Conservation (phyloP, 331 rosid genomes). For the Arachis monticola region DNA sequence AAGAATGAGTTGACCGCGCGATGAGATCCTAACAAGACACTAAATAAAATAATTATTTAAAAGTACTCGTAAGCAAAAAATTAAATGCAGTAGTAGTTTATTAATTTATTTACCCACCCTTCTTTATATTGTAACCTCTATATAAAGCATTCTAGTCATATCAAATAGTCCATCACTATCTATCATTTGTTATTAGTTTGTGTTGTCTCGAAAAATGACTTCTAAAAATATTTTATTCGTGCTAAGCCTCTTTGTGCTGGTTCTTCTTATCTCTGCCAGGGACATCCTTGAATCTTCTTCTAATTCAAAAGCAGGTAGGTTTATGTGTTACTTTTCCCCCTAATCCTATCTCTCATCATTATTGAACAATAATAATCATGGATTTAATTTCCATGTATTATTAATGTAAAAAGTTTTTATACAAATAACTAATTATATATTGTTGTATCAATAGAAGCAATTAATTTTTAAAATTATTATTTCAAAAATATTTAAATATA, state of each 20-base stretch:
- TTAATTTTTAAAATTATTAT: too few species aligned
- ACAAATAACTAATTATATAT: too few species aligned
- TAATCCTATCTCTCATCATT: neutral
- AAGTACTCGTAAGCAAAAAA: neutral
- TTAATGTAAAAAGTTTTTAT: too few species aligned
- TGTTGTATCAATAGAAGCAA: too few species aligned
- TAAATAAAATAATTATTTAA: neutral
- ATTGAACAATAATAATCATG: neutral
- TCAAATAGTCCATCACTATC: neutral
- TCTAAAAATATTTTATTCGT: neutral
- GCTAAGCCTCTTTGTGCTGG: constrained; percentile 37
- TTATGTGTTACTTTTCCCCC: neutral
- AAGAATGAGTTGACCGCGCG: too few species aligned
- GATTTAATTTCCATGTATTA: too few species aligned
- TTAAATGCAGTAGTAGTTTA: neutral
- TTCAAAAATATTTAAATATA: too few species aligned
- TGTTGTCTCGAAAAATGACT: neutral
- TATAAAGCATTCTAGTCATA: neutral
- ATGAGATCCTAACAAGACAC: too few species aligned
- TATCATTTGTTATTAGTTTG: neutral
- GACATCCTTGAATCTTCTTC: neutral
- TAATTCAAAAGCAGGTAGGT: neutral
- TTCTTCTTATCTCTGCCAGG: constrained; percentile 40
- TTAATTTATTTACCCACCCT: neutral
- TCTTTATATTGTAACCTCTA: neutral